Evolutionary conservation across 768 basidiomycete species (phyloP).

Genomic region (Calvatia gigantea): DNA sequence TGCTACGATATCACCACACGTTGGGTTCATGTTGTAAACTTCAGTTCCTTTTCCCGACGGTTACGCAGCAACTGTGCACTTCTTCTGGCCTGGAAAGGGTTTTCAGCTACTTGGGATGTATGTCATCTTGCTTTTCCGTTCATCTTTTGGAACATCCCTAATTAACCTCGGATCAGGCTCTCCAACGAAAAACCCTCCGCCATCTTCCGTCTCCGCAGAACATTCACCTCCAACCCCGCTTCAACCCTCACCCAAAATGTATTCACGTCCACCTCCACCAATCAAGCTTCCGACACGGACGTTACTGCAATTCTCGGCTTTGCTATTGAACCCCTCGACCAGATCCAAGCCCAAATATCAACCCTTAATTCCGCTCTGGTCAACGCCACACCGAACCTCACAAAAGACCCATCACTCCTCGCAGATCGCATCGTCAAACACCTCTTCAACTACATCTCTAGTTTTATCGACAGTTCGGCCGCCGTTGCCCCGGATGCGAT

Average conservation of each 20-base stretch:
- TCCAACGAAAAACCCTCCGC: slow-evolving; percentile 90
- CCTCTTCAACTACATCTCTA: slow-evolving; percentile 70
- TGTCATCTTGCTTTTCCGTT: slow-evolving; percentile 22
- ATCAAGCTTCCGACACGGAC: slow-evolving; percentile 27
- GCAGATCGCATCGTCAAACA: slow-evolving; percentile 73
- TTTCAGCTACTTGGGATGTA: slow-evolving; percentile 86
- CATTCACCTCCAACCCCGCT: slow-evolving; percentile 42
- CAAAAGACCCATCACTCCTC: slow-evolving; percentile 47
- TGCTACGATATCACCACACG: background rate
- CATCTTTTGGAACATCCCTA: background rate
- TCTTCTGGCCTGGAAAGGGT: slow-evolving; percentile 83
- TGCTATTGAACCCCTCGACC: slow-evolving; percentile 69
- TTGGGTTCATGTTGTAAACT: slow-evolving; percentile 6
- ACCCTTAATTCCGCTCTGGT: slow-evolving; percentile 25
- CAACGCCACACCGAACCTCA: slow-evolving; percentile 19
- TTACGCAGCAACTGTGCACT: slow-evolving; percentile 81
- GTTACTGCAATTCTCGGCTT: slow-evolving; percentile 77
- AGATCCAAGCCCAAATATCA: slow-evolving; percentile 58
- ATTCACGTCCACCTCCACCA: slow-evolving; percentile 30
- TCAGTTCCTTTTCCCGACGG: slow-evolving; percentile 79
- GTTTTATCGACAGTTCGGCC: slow-evolving; percentile 47
- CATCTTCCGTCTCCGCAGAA: slow-evolving; percentile 77
- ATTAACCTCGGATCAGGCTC: slow-evolving; percentile 45
- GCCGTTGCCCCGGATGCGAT: slow-evolving; percentile 44
- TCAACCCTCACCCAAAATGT: slow-evolving; percentile 33